These are phyloP conservation scores for Sarcodon aspratus DNA, from an alignment of 768 basidiomycete genomes.

Conservation along the genomic window DNA sequence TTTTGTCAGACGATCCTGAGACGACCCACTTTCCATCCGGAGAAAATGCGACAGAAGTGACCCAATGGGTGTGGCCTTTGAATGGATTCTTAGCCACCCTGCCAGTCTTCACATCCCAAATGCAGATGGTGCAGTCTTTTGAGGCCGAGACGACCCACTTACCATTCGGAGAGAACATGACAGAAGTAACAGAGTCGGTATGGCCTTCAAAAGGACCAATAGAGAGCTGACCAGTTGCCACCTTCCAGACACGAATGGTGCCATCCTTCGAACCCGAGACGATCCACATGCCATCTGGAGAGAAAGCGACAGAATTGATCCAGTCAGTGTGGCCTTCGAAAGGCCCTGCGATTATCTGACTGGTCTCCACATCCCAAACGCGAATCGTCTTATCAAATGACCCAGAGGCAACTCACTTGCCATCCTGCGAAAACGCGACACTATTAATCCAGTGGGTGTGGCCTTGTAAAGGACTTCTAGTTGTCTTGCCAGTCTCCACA, in stretches of 20 bases:
- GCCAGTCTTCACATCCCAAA: conserved; percentile 40
- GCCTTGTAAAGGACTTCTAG: conserved; percentile 10
- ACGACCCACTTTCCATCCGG: background rate
- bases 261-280: conserved; percentile 43
- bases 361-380: conserved; percentile 13
- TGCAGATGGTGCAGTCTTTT: conserved; percentile 38
- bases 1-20: conserved; percentile 5
- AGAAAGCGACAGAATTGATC: conserved; percentile 22
- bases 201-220: conserved; percentile 4
- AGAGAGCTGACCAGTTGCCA: conserved; percentile 20
- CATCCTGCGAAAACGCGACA: conserved; percentile 13
- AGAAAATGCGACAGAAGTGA: conserved; percentile 5
- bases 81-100: conserved; percentile 8
- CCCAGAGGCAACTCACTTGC: conserved; percentile 10
- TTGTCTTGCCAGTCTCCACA: background rate
- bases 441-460: conserved; percentile 6
- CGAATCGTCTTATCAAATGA: conserved; percentile 11
- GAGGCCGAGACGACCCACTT: conserved; percentile 35
- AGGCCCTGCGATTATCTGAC: conserved; percentile 1
- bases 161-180: conserved; percentile 32
- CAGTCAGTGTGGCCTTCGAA: conserved; percentile 2
- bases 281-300: conserved; percentile 30
- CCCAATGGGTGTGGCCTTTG: conserved; percentile 9
- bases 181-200: conserved; percentile 13
- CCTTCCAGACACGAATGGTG: conserved; percentile 41